Evolutionary conservation across 345 rosid genomes (phyloP).

Genomic region (Noccaea bulbosa): DNA sequence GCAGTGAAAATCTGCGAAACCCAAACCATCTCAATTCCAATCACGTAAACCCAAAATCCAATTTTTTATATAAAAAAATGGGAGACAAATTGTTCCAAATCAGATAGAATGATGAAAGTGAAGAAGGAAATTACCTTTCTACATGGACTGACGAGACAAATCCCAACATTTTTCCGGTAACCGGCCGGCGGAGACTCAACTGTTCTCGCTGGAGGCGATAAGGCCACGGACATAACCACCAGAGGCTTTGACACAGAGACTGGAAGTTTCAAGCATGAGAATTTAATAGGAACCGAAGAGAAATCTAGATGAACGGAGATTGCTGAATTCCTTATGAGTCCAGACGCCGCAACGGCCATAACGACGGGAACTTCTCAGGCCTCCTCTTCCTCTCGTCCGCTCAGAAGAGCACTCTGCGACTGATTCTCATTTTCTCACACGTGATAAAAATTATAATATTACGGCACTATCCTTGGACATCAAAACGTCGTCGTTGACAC

Average conservation of each 20-base stretch:
- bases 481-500: conserved; percentile 10
- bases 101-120: neutral
- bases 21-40: conserved; percentile 27
- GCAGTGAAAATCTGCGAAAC: conserved; percentile 67
- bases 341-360: conserved; percentile 52
- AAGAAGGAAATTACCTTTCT: conserved; percentile 53
- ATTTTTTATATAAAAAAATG: too few relatives aligned
- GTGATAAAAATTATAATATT: conserved; percentile 26
- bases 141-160: conserved; percentile 67
- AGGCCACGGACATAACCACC: conserved; percentile 39
- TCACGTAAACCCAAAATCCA: conserved; percentile 2
- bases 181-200: conserved; percentile 78
- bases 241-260: conserved; percentile 30
- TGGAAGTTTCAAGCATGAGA: conserved; percentile 41
- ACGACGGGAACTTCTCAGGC: conserved; percentile 27
- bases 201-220: conserved; percentile 40
- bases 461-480: conserved; percentile 15
- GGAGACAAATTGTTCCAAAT: neutral
- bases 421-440: neutral
- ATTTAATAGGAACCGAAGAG: conserved; percentile 36
- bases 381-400: conserved; percentile 5
- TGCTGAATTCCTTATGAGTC: conserved; percentile 40
- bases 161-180: conserved; percentile 74
- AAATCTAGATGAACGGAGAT: conserved; percentile 36
- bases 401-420: conserved; percentile 9